Conservation (phyloP, 371 early-diverging fungal species). For the Rhizomucor miehei region DNA sequence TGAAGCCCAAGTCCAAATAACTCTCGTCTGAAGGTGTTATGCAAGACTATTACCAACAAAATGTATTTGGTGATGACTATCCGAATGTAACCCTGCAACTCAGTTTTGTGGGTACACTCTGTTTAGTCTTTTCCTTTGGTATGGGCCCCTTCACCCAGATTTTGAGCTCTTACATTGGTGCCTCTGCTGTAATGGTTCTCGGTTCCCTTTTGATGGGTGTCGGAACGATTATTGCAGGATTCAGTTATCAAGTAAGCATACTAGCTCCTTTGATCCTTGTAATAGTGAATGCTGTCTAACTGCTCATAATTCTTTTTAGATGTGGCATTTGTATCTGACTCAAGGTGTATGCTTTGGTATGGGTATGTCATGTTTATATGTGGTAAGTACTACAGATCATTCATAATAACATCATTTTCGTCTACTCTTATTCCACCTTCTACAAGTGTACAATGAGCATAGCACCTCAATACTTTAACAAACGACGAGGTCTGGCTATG, state of each 20-base stretch:
- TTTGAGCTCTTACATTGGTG: constrained; percentile 9
- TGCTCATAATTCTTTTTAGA: constrained; percentile 15
- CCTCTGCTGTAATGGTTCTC: constrained; percentile 17
- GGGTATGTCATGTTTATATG: background rate
- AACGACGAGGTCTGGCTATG: constrained; percentile 57
- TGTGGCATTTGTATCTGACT: constrained; percentile 58
- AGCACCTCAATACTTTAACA: constrained; percentile 66
- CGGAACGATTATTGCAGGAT: constrained; percentile 26
- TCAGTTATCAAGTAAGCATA: constrained; percentile 12
- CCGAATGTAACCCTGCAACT: background rate
- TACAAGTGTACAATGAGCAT: constrained; percentile 23
- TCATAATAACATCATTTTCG: background rate
- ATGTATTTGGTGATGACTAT: constrained; percentile 3
- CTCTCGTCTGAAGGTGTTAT: constrained; percentile 7
- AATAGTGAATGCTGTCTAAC: constrained; percentile 35
- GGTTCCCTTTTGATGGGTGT: constrained; percentile 13
- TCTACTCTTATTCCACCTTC: background rate
- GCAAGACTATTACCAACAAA: constrained; percentile 14
- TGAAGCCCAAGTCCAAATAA: background rate
- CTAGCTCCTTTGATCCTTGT: constrained; percentile 19
- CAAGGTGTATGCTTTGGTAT: constrained; percentile 34
- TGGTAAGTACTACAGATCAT: constrained; percentile 1
- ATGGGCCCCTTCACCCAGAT: constrained; percentile 25
- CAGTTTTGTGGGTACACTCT: constrained; percentile 30
- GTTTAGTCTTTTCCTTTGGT: constrained; percentile 20